Evolutionary conservation across 495 filamentous ascomycete species (phyloP), one percentile per base, ranked within the genome.

Genomic region (Trichocladium uniseriatum): DNA sequence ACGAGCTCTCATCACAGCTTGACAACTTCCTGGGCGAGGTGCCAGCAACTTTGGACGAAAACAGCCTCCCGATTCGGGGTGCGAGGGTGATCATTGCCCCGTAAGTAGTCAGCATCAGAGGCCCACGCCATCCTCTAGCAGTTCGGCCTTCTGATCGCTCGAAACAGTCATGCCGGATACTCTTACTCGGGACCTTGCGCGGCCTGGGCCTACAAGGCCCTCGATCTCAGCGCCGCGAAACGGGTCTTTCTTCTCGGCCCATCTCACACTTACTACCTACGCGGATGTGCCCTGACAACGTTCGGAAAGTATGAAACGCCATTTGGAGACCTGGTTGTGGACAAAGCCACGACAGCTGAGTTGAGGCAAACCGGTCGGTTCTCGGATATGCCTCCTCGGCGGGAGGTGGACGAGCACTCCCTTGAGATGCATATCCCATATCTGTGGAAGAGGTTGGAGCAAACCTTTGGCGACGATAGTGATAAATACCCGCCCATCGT

Each of bases 341-440:
- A 97, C 66, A 74, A 64, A 19, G 71, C 71, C 8, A 79, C 81
- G 7, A 80, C 89, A 28, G 51, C 75, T 38, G 65, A 78, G 55
- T 79, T 97, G 14, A 71, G 75, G 31, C 56, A 69, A 5, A 83
- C 80, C 8, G 76, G 76, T 15, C 69, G 71, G 42, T 94, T 96
- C 62, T 76, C 80, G n/a, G 77, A 74, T n/a, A 90, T 95, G 77
- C 76, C 79, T 1, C 62, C 60, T 22, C 64, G 72, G 4, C 70
- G 79, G 9, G 92, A 99, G 56, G 83, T 90, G 52, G 82, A 79
- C 28, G 92, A 99, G 65, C 92, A 99, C 67, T 95, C 87, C 44
- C 80, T 97, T 20, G 94, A 97, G 68, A 94, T 97, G 82, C 92
- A 99, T 56, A 73, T 96, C 0, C 92, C 92, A 2, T 97, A 92